A percentile compares a stretch with the other conserved stretches of the same genome.
These are phyloP conservation scores for Coix lacrymajobi DNA, from an alignment of 176 grass and related monocot species.

Conservation along the genomic window DNA sequence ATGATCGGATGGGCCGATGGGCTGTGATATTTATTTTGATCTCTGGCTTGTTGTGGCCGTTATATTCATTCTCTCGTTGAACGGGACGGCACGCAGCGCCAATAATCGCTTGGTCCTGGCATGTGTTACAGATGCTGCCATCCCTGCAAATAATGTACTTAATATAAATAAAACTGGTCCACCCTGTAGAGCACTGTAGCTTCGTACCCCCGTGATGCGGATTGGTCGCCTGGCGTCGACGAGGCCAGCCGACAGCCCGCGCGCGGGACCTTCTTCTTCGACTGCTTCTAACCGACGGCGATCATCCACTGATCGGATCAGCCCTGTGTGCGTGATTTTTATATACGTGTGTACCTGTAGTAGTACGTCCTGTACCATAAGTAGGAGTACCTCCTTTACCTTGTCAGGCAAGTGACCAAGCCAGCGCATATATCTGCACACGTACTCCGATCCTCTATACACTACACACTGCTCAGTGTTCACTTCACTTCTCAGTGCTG, in stretches of 20 bases:
- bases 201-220: not conserved
- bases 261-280: not conserved
- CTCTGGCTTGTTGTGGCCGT: not conserved
- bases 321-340: not conserved
- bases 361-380: too few relatives aligned
- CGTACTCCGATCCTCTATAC: not conserved
- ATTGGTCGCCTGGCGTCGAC: not conserved
- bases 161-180: not conserved
- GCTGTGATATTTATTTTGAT: not conserved
- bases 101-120: not conserved
- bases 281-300: not conserved
- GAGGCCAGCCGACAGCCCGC: not conserved
- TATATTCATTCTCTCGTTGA: not conserved
- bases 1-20: too few relatives aligned
- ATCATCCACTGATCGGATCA: not conserved
- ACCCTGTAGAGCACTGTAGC: not conserved
- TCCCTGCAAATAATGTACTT: not conserved
- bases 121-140: not conserved
- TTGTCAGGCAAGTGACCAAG: too few relatives aligned
- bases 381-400: too few relatives aligned
- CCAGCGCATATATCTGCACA: not conserved
- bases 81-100: not conserved
- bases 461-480: not conserved
- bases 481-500: not conserved
- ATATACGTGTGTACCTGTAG: not conserved